A percentile compares a stretch with the other conserved stretches of the same genome.
phyloP scores from a whole-genome alignment of 2,329 filamentous ascomycete species.

The Colletotrichum sp. region DNA sequence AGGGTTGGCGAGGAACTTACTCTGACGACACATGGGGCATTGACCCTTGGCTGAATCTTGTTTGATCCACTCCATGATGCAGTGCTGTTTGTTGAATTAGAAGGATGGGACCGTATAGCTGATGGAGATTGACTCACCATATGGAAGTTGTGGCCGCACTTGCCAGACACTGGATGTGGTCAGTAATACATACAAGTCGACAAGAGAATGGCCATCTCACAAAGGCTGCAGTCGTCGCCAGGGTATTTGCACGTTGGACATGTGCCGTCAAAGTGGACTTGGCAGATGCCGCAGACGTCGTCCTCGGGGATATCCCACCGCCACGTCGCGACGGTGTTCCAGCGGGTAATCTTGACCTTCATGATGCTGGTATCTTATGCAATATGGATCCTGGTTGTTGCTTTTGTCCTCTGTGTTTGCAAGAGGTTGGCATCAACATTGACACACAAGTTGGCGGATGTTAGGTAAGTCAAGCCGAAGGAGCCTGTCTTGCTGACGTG shows the following conservation, averaged over 20 bases:
- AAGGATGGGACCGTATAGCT: not conserved
- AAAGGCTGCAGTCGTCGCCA: constrained; percentile 90
- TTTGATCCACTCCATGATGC: constrained; percentile 94
- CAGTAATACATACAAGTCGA: not conserved
- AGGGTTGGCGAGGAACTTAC: constrained; percentile 51
- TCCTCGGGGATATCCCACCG: constrained; percentile 97
- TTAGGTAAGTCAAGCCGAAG: not conserved
- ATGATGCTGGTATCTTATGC: constrained; percentile 53
- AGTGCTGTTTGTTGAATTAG: constrained; percentile 68
- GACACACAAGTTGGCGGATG: not conserved
- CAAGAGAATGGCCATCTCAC: constrained; percentile 58
- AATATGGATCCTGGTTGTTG: not conserved
- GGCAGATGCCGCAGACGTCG: constrained; percentile 98
- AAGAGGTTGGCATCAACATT: not conserved
- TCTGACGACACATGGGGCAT: constrained; percentile 97
- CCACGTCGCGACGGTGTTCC: constrained; percentile 96
- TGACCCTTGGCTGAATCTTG: constrained; percentile 92
- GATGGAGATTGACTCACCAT: constrained; percentile 69
- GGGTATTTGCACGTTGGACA: constrained; percentile 98
- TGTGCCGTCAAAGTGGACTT: constrained; percentile 96
- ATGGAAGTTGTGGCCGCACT: constrained; percentile 97
- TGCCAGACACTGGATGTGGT: constrained; percentile 77
- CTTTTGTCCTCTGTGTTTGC: not conserved
- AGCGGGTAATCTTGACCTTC: constrained; percentile 95
- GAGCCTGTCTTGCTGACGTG: not conserved